phyloP scores from a whole-genome alignment of 2,329 filamentous ascomycete species.

The Aureobasidium sp. region DNA sequence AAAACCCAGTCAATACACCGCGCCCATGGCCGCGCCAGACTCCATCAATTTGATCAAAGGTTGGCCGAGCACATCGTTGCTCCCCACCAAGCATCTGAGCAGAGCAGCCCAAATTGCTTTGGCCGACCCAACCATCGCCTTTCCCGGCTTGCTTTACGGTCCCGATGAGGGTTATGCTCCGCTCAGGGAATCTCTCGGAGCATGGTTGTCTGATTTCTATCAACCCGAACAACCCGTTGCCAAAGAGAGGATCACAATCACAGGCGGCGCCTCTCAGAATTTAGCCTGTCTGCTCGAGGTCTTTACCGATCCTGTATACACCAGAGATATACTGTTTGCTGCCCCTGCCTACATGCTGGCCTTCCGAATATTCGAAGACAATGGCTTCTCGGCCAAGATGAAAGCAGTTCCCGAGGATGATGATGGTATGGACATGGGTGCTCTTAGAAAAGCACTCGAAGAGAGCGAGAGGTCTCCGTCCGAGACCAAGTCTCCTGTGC shows the following conservation, averaged over 20 bases:
- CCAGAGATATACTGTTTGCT: conserved; percentile 68
- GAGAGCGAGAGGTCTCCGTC: conserved; percentile 37
- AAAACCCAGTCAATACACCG: background rate
- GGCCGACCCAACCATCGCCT: conserved; percentile 47
- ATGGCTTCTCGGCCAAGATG: conserved; percentile 58
- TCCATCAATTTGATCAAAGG: conserved; percentile 58
- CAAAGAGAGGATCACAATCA: conserved; percentile 62
- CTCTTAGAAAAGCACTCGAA: conserved; percentile 43
- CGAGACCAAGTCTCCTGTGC: conserved; percentile 13
- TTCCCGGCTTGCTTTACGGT: conserved; percentile 66
- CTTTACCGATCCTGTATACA: conserved; percentile 70
- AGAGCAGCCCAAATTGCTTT: conserved; percentile 54
- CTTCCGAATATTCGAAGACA: conserved; percentile 75
- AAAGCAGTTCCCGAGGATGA: conserved; percentile 66
- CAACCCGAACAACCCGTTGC: conserved; percentile 33
- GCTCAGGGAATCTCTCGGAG: conserved; percentile 58
- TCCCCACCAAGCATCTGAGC: conserved; percentile 56
- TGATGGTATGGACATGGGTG: conserved; percentile 63
- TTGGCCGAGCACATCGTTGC: conserved; percentile 56
- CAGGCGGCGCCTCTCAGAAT: conserved; percentile 78
- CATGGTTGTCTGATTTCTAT: conserved; percentile 62
- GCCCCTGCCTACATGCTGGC: conserved; percentile 79
- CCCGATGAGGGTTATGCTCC: conserved; percentile 65
- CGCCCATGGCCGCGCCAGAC: background rate
- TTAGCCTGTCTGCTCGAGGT: conserved; percentile 67